phyloP scores from a whole-genome alignment of 2,329 filamentous ascomycete species.

The Aspergillus hortae region DNA sequence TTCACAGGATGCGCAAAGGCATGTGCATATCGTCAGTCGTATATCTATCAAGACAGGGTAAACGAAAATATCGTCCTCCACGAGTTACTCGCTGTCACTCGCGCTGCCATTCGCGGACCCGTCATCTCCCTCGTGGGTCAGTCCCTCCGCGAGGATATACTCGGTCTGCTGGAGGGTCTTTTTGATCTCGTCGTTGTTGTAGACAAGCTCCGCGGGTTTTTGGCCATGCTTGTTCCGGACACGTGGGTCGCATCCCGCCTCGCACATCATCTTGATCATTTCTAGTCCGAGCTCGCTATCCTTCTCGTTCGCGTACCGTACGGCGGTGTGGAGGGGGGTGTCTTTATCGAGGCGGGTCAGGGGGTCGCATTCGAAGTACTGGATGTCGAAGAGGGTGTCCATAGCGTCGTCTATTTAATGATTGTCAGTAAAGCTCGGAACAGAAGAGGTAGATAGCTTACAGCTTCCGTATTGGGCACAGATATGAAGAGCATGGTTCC shows the following conservation, averaged over 20 bases:
- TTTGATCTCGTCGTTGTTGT: slow-evolving; percentile 41
- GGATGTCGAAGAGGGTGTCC: slow-evolving; percentile 46
- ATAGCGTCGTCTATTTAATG: slow-evolving; percentile 40
- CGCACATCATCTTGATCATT: slow-evolving; percentile 50
- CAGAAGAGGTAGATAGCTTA: slow-evolving; percentile 43
- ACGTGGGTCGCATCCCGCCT: slow-evolving; percentile 47
- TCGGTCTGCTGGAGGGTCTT: slow-evolving; percentile 42
- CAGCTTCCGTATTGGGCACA: slow-evolving; percentile 83
- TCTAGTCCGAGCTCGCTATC: slow-evolving; percentile 40
- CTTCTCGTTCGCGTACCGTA: slow-evolving; percentile 46
- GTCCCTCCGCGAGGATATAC: slow-evolving; percentile 45
- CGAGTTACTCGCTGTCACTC: slow-evolving; percentile 38
- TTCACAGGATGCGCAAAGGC: background rate
- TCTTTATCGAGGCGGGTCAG: slow-evolving; percentile 45
- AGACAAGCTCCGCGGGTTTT: slow-evolving; percentile 45
- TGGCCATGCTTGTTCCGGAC: slow-evolving; percentile 47
- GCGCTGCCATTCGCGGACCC: slow-evolving; percentile 37
- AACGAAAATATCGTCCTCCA: background rate
- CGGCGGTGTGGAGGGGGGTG: slow-evolving; percentile 44
- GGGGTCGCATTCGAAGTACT: slow-evolving; percentile 48
- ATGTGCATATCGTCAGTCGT: slow-evolving; percentile 16
- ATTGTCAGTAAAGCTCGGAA: background rate
- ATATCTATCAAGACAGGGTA: slow-evolving; percentile 13
- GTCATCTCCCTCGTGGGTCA: slow-evolving; percentile 33
- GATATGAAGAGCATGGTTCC: slow-evolving; percentile 85